Base-by-base conservation (phyloP, 1,139 yeast genomes). In the Yamadazyma friedrichii region DNA sequence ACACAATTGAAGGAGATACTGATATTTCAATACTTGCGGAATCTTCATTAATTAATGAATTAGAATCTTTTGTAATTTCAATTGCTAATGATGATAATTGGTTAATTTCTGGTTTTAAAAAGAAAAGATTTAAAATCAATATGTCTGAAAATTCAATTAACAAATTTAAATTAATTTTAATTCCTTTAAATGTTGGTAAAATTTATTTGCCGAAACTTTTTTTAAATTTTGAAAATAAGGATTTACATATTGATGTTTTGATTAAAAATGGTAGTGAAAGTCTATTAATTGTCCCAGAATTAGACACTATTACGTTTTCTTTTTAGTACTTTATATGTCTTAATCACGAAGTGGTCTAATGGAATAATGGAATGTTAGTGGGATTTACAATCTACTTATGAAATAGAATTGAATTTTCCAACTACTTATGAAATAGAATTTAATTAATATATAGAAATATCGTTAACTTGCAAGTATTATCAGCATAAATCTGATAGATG, bases 151-250 rank as follows among this genome's bases (percentile, higher is more conserved):
- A 15, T 4, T 31, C 13, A 9, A 39, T 33, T 1, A 43, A 53
- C 13, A 46, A 42, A 8, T 50, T 76, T 26, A 62, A 70, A 11
- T 47, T 89, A 10, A 64, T 75, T 3, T 59, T 91, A 47, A 73
- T 88, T 9, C 97, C 98, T 0, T 59, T 88, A 42, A 81, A 76
- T 46, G 80, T 84, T 16, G 98, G 98, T 0, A 82, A 83, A 47
- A 58, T 89, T 10, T 61, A 70, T 4, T 65, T 87, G 30, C 98
- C 98, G 0, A 73, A 67, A 44, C 67, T 88, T 11, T 71, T 68
- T n/a, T 70, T 88, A 11, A 62, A 64, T 38, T 39, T 43, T 3
- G 38, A 46, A n/a, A 36, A 44, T n/a, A 43, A 44, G 20, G 48
- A 46, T 8, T 53, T 64, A 13, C 28, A 53, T n/a, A 72, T 80